Evolutionary conservation across 208 protist genomes (phyloP).

Genomic region (Blastocrithidia nonstop): DNA sequence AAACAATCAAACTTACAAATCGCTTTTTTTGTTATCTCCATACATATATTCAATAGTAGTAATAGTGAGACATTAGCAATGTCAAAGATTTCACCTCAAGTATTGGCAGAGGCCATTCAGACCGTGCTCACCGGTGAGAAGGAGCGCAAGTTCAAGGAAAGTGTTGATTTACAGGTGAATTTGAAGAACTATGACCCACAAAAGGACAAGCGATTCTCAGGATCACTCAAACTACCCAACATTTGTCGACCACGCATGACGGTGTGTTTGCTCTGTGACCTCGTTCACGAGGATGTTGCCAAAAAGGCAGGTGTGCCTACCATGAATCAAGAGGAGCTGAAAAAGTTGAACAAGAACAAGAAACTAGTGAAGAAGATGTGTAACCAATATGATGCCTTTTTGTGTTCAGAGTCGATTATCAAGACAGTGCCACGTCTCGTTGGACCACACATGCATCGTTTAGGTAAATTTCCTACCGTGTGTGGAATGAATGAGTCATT

Average conservation of each 20-base stretch:
- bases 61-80: not conserved
- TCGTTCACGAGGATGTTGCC: slow-evolving; percentile 91
- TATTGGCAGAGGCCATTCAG: slow-evolving; percentile 24
- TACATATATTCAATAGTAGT: slow-evolving; percentile 1
- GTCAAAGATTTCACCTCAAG: too few species aligned
- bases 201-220: slow-evolving; percentile 99
- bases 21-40: not conserved
- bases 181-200: slow-evolving; percentile 99
- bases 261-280: slow-evolving; percentile 96
- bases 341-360: slow-evolving; percentile 99
- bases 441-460: slow-evolving; percentile 98
- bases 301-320: slow-evolving; percentile 83
- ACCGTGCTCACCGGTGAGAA: slow-evolving; percentile 53
- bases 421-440: slow-evolving; percentile 91
- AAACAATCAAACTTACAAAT: not conserved
- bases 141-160: slow-evolving; percentile 95
- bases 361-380: slow-evolving; percentile 99
- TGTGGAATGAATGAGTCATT: slow-evolving; percentile 90
- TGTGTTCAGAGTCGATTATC: slow-evolving; percentile 93
- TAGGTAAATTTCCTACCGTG: slow-evolving; percentile 98
- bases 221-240: slow-evolving; percentile 90
- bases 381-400: slow-evolving; percentile 97
- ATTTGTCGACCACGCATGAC: slow-evolving; percentile 86
- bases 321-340: slow-evolving; percentile 95
- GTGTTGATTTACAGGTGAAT: slow-evolving; percentile 98